Evolutionary conservation across 495 filamentous ascomycete genomes (phyloP).

Genomic region (Neurospora sp.): DNA sequence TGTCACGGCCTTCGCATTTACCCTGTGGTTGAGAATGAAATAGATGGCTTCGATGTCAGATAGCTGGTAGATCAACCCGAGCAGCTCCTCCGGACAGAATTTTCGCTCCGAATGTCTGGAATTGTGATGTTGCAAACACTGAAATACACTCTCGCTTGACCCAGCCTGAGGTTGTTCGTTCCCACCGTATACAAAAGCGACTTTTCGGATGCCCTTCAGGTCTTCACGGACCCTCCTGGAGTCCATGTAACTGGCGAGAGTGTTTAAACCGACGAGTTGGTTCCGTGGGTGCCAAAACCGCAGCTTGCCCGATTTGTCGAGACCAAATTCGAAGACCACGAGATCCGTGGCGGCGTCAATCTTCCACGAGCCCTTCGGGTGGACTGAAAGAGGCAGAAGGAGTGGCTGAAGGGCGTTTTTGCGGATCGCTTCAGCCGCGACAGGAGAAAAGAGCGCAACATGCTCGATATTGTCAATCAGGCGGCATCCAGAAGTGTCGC

Average conservation of each 20-base stretch:
- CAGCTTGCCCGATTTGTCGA: not conserved
- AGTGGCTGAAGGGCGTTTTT: too few relatives aligned
- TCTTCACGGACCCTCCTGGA: too few relatives aligned
- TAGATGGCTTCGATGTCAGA: conserved; percentile 13
- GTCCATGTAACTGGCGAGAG: too few relatives aligned
- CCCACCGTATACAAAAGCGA: not conserved
- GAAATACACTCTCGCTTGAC: not conserved
- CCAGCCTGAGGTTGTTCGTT: not conserved
- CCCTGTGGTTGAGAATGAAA: conserved; percentile 2
- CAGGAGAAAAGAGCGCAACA: not conserved
- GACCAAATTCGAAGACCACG: not conserved
- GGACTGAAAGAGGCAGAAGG: too few relatives aligned
- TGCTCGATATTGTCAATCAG: not conserved
- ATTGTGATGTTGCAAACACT: not conserved
- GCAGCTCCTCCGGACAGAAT: conserved; percentile 8
- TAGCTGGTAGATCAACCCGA: conserved; percentile 12
- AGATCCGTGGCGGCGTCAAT: conserved; percentile 2
- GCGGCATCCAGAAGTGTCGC: conserved; percentile 5
- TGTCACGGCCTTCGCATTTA: not conserved
- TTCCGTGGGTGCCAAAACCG: not conserved
- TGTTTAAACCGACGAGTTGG: too few relatives aligned
- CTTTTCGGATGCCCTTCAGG: not conserved
- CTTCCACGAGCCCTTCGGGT: too few relatives aligned
- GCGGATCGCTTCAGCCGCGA: not conserved
- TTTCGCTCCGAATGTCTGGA: not conserved